Evolutionary conservation across 345 rosid genomes (phyloP), one percentile per base, ranked within the genome.

Genomic region (Eucalyptus sp.): DNA sequence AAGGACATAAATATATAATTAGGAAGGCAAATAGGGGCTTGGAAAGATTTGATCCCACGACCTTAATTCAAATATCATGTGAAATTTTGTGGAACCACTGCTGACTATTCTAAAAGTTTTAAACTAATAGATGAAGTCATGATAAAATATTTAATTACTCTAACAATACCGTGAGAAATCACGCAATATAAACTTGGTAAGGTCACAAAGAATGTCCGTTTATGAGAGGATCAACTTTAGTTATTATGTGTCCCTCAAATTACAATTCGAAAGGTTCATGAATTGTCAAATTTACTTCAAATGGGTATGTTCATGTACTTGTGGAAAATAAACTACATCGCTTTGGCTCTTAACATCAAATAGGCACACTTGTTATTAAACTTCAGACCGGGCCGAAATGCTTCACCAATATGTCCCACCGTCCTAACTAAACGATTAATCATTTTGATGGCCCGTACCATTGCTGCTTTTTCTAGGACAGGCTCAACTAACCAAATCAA

Each of bases 401-500:
- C 76, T 64, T n/a, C 37, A n/a, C 41, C 41, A 64, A n/a, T 41
- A 20, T 37, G 48, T 37, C 48, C 83, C 48, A 18, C 84, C 84
- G 43, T 31, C 44, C 87, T 50, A 86, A 50, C 24, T 17, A 29
- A n/a, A 86, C 60, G 33, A 86, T 86, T 50, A 86, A 76, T 76
- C 48, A 41, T 76, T 41, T 76, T 11, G 48, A 76, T 20, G 15
- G 84, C 84, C 83, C 44, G 48, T 41, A 41, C 48, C 84, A 41
- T 41, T 41, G 48, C 84, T 76, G 13, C 48, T 37, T 24, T 20
- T 76, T 76, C 83, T 41, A 37, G 48, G 83, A 37, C 83, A 76
- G 48, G 89, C 86, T 88, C 49, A 88, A 41, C 89, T 88, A 80
- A 52, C 86, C 60, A 51, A 51, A 88, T 52, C 86, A 54, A 79